These are phyloP conservation scores for Podospora pseudopauciseta DNA, from an alignment of 495 filamentous ascomycete genomes.

Conservation along the genomic window DNA sequence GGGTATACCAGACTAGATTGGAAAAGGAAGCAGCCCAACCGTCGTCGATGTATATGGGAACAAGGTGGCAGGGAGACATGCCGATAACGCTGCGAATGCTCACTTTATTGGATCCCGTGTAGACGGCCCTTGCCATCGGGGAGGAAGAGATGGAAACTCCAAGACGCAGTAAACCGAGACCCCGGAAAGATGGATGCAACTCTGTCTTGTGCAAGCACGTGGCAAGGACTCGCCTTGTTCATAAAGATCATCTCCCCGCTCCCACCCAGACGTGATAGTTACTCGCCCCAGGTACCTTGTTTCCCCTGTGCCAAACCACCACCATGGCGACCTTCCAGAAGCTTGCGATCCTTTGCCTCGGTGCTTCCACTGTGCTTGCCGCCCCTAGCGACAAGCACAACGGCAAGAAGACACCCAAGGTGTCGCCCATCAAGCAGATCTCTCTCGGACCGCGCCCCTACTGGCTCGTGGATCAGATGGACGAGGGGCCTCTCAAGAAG, in stretches of 20 bases:
- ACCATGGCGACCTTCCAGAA: constrained; percentile 11
- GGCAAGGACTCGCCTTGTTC: background rate
- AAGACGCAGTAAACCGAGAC: background rate
- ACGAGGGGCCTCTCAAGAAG: constrained; percentile 51
- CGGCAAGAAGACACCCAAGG: constrained; percentile 18
- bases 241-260: background rate
- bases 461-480: constrained; percentile 59
- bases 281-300: background rate
- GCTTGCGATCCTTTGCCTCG: constrained; percentile 9
- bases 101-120: background rate
- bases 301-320: constrained; percentile 3
- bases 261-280: background rate
- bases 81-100: background rate
- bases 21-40: background rate
- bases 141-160: background rate
- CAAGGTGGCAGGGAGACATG: background rate
- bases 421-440: constrained; percentile 34
- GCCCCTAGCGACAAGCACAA: constrained; percentile 18
- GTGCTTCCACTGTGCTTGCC: constrained; percentile 20
- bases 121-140: background rate
- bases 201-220: background rate
- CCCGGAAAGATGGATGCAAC: background rate
- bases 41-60: background rate
- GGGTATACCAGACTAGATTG: background rate
- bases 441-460: constrained; percentile 56